Percentiles rank a stretch among this genome's conserved stretches.
Evolutionary conservation across 768 basidiomycete species (phyloP).

Genomic region (Mycena maculata): DNA sequence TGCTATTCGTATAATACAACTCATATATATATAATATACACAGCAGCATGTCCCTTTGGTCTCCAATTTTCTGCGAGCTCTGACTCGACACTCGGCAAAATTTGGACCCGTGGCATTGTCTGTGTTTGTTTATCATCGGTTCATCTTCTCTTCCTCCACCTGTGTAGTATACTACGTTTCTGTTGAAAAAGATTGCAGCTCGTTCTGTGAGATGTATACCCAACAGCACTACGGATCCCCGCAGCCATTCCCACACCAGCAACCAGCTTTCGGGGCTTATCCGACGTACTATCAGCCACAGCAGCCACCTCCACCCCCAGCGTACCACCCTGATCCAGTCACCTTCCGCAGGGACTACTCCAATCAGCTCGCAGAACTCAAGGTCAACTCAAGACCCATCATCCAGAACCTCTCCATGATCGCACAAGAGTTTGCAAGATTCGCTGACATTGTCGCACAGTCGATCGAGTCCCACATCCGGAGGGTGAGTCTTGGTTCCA

Average conservation of each 20-base stretch:
- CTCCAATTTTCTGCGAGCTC: too few species aligned
- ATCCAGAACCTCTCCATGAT: constrained; percentile 94
- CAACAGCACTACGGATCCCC: constrained; percentile 64
- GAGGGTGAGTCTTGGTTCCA: constrained; percentile 75
- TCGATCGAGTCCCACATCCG: constrained; percentile 88
- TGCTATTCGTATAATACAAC: too few species aligned
- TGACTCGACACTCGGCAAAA: neutral
- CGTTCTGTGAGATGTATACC: constrained; percentile 57
- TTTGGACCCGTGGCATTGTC: neutral
- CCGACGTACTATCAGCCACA: constrained; percentile 46
- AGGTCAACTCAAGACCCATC: constrained; percentile 93
- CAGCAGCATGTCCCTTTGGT: too few species aligned
- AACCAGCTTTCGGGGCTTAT: constrained; percentile 54
- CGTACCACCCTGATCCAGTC: constrained; percentile 70
- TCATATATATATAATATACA: too few species aligned
- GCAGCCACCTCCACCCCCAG: constrained; percentile 57
- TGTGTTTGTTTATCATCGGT: neutral
- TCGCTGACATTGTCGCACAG: constrained; percentile 82
- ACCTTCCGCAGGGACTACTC: constrained; percentile 85
- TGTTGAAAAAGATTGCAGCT: neutral
- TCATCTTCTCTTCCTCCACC: neutral
- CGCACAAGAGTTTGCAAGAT: constrained; percentile 87
- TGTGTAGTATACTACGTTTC: neutral
- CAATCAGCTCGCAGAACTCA: constrained; percentile 80
- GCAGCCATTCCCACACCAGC: constrained; percentile 60